Evolutionary conservation across 768 basidiomycete genomes (phyloP).

Genomic region (Boletus rufocinnamomeus): DNA sequence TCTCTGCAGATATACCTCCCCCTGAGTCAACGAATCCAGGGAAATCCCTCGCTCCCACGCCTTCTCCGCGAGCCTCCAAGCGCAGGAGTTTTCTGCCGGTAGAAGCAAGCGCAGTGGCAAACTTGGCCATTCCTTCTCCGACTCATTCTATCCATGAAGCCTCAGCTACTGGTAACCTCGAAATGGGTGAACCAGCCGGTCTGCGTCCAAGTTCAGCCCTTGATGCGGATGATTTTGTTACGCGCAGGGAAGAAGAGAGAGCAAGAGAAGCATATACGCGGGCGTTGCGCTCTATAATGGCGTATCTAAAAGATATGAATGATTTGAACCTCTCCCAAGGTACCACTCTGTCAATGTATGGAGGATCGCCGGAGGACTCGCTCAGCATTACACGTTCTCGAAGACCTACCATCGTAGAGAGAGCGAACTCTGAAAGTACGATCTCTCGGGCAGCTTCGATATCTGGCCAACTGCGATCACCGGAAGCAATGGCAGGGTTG

Average conservation of each 20-base stretch:
- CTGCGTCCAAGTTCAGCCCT: slow-evolving; percentile 49
- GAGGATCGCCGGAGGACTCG: slow-evolving; percentile 48
- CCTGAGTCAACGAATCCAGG: slow-evolving; percentile 13
- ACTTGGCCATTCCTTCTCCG: slow-evolving; percentile 63
- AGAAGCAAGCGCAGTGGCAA: slow-evolving; percentile 62
- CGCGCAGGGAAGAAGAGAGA: slow-evolving; percentile 70
- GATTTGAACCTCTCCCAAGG: slow-evolving; percentile 76
- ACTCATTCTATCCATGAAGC: slow-evolving; percentile 59
- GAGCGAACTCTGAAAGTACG: slow-evolving; percentile 45
- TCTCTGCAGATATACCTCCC: slow-evolving; percentile 5
- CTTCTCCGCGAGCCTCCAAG: slow-evolving; percentile 57
- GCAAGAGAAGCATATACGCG: slow-evolving; percentile 71
- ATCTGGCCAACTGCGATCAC: slow-evolving; percentile 61
- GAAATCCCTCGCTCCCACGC: slow-evolving; percentile 43
- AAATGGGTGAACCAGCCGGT: slow-evolving; percentile 30
- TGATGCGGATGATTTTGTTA: slow-evolving; percentile 43
- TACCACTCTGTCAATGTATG: slow-evolving; percentile 59
- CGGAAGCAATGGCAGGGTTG: slow-evolving; percentile 60
- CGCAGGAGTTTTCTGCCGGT: slow-evolving; percentile 90
- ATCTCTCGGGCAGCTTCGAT: slow-evolving; percentile 51
- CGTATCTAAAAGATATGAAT: slow-evolving; percentile 94
- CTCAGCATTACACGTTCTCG: slow-evolving; percentile 49
- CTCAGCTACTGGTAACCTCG: slow-evolving; percentile 41
- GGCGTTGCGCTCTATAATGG: slow-evolving; percentile 90
- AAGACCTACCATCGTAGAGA: slow-evolving; percentile 68